A percentile compares a stretch with the other conserved stretches of the same genome.
These are phyloP conservation scores for Centella asiatica DNA, from an alignment of 129 eudicot species.

Conservation along the genomic window DNA sequence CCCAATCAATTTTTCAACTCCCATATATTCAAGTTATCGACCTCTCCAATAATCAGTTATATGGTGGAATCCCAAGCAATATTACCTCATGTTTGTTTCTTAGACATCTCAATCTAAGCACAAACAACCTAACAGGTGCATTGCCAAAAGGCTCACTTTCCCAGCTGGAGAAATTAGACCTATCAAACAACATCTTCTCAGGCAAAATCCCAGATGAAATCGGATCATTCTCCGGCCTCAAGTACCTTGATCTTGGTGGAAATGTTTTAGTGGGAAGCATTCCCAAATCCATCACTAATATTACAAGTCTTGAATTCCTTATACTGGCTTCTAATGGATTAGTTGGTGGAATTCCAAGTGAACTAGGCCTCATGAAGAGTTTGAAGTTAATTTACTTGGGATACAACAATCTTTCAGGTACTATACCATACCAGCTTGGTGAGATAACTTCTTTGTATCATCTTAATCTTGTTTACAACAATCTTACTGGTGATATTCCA, in stretches of 20 bases:
- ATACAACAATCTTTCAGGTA: constrained; percentile 67
- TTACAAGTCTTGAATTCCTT: constrained; percentile 49
- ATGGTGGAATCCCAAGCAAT: constrained; percentile 43
- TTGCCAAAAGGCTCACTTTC: constrained; percentile 37
- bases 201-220: constrained; percentile 52
- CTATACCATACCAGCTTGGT: constrained; percentile 55
- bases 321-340: constrained; percentile 81
- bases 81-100: constrained; percentile 40
- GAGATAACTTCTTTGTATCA: constrained; percentile 49
- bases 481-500: constrained; percentile 72
- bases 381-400: constrained; percentile 72
- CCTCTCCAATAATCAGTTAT: constrained; percentile 55
- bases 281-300: constrained; percentile 48
- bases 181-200: constrained; percentile 64
- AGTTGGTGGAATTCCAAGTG: constrained; percentile 52
- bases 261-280: constrained; percentile 55
- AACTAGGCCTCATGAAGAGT: constrained; percentile 58
- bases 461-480: constrained; percentile 76
- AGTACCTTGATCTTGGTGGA: constrained; percentile 76
- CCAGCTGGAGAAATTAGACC: constrained; percentile 43
- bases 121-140: constrained; percentile 58
- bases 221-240: constrained; percentile 40
- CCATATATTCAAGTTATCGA: constrained; percentile 42
- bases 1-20: constrained; percentile 47
- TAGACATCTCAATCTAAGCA: constrained; percentile 59